Base-by-base conservation (phyloP, 192 early-diverging fungal species). In the Coemansia sp. region DNA sequence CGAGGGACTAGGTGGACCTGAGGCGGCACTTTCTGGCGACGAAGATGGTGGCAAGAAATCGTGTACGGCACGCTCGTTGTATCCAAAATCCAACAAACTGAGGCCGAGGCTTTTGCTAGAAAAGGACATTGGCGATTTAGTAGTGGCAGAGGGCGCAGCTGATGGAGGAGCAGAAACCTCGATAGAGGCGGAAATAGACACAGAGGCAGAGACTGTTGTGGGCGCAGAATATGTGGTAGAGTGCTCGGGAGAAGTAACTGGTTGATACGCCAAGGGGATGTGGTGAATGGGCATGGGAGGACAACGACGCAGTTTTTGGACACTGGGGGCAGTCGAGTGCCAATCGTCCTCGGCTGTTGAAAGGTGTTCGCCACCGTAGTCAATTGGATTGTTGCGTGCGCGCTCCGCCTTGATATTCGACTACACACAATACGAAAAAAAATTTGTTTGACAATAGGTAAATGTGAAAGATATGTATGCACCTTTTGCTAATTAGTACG, bases 31-130 rank as follows among this genome's bases (percentile, higher is more conserved):
- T 7, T 57, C 49, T 12, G 69, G 66, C 22, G 70, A 66, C n/a
- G 74, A 57, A 10, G 63, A 39, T 24, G 70, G 16, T 2, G 79
- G 79, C 64, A 81, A 34, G 12, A 73, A 44, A 29, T 27, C 53
- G 24, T 58, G 47, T 5, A 72, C 74, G 27, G 71, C 36, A 2
- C 64, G 41, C 50, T 76, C 65, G 55, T 65, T 66, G 55, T 81
- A 81, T 22, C 69, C 74, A 69, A 81, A 81, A 38, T 81, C 74
- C 0, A 81, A 72, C 53, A 69, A 65, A 36, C 61, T 49, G 5
- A 81, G 69, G 9, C 79, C 79, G 10, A 81, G 66, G 62, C 79
- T 81, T 29, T 69, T 69, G 66, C 79, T 81, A 13, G 79, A 81
- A 33, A 68, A 81, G 7, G 71, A 63, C 16, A 65, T 65, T 13